These are phyloP conservation scores for Bodo saltans DNA, from an alignment of 78 protist genomes.

Conservation along the genomic window DNA sequence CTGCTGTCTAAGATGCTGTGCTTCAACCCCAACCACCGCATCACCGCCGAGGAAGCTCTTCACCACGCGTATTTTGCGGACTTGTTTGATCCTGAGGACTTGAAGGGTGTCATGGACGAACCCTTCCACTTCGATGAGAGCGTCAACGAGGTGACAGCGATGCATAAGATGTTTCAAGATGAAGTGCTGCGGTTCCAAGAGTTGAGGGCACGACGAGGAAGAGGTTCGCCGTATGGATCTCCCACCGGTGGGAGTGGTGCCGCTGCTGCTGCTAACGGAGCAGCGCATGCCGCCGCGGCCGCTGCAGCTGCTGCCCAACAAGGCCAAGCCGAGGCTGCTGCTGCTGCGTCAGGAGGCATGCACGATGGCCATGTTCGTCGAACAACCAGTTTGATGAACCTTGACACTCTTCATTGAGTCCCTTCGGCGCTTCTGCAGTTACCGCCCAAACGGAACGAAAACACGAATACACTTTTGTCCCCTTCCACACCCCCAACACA, in stretches of 20 bases:
- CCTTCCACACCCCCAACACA: too few species aligned
- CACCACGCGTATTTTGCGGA: constrained; percentile 2
- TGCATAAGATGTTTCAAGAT: neutral
- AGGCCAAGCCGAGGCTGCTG: neutral
- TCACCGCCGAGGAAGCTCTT: constrained; percentile 30
- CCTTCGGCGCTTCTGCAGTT: too few species aligned
- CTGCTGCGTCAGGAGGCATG: too few species aligned
- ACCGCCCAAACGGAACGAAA: too few species aligned
- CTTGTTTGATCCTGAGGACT: constrained; percentile 2
- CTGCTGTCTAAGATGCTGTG: constrained; percentile 59
- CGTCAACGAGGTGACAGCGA: neutral
- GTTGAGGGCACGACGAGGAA: neutral
- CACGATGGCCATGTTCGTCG: too few species aligned
- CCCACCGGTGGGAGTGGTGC: neutral
- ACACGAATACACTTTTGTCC: too few species aligned
- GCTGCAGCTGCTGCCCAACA: neutral
- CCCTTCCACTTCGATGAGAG: neutral
- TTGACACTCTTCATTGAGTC: too few species aligned
- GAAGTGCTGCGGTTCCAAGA: neutral
- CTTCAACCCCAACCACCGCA: constrained; percentile 61
- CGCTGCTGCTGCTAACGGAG: neutral
- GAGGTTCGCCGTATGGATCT: neutral
- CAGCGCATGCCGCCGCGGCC: too few species aligned
- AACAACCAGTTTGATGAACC: too few species aligned
- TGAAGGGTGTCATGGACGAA: neutral